Evolutionary conservation across 257 asterid species (phyloP).

Genomic region (Przewalskia tangutica): DNA sequence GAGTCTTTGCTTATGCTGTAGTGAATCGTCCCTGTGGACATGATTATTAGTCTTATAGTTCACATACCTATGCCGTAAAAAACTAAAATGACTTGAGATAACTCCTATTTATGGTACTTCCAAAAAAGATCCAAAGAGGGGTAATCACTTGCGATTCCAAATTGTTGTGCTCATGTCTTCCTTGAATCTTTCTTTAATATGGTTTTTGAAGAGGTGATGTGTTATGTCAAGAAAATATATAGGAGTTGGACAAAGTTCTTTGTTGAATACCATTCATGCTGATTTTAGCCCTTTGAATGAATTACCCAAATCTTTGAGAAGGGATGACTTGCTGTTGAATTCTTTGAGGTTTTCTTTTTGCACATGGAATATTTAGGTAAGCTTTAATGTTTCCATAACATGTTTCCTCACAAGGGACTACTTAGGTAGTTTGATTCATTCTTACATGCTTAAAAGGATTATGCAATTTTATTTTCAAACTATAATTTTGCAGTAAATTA

Average conservation of each 20-base stretch:
- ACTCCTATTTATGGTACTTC: not conserved
- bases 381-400: not conserved
- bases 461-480: not conserved
- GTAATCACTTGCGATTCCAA: not conserved
- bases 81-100: not conserved
- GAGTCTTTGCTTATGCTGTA: not conserved
- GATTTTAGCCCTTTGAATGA: not conserved
- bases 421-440: not conserved
- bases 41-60: not conserved
- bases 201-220: not conserved
- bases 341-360: not conserved
- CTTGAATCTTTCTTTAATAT: not conserved
- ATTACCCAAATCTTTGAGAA: not conserved
- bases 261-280: not conserved
- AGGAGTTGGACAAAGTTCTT: not conserved
- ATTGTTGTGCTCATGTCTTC: not conserved
- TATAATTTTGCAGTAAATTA: not conserved
- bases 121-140: not conserved
- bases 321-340: not conserved
- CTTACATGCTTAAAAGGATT: not conserved
- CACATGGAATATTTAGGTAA: not conserved
- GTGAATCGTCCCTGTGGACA: not conserved
- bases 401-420: not conserved
- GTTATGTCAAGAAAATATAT: not conserved
- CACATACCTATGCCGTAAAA: not conserved